Conservation (phyloP, 2,329 filamentous ascomycete species). For the Sporothrix inflata region DNA sequence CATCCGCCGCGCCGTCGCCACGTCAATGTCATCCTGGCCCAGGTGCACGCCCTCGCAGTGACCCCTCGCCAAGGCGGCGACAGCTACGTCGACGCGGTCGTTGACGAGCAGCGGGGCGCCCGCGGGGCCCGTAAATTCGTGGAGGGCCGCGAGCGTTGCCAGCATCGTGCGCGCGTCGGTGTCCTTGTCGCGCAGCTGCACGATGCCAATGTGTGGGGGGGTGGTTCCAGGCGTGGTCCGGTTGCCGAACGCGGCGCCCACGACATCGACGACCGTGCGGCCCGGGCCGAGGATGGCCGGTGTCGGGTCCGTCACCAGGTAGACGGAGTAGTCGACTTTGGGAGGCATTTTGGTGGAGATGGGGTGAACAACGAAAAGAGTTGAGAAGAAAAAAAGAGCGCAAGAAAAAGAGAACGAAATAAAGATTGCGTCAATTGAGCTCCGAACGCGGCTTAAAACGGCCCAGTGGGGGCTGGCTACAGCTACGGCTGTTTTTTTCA, state of each 20-base stretch:
- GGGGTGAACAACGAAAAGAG: not conserved
- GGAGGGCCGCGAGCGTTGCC: constrained; percentile 70
- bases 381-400: not conserved
- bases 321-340: constrained; percentile 74
- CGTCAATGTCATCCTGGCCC: constrained; percentile 84
- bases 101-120: constrained; percentile 79
- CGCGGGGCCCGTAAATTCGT: constrained; percentile 62
- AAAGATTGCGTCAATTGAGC: constrained; percentile 20
- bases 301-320: constrained; percentile 94
- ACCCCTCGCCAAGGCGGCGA: constrained; percentile 80
- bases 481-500: not conserved
- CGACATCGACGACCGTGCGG: constrained; percentile 70
- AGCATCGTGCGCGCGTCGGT: constrained; percentile 74
- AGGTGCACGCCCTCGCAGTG: constrained; percentile 92
- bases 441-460: constrained; percentile 27
- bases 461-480: constrained; percentile 11
- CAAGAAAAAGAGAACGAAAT: too few species aligned
- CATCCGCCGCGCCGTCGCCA: constrained; percentile 65
- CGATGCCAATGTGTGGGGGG: constrained; percentile 48
- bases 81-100: constrained; percentile 86
- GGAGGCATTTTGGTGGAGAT: not conserved
- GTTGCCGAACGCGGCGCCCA: constrained; percentile 77
- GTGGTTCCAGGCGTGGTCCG: constrained; percentile 46
- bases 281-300: constrained; percentile 71
- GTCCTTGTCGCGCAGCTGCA: constrained; percentile 90